A percentile compares a stretch with the other conserved stretches of the same genome.
Evolutionary conservation across 768 basidiomycete genomes (phyloP).

Genomic region (Rhizopogon salebrosus): DNA sequence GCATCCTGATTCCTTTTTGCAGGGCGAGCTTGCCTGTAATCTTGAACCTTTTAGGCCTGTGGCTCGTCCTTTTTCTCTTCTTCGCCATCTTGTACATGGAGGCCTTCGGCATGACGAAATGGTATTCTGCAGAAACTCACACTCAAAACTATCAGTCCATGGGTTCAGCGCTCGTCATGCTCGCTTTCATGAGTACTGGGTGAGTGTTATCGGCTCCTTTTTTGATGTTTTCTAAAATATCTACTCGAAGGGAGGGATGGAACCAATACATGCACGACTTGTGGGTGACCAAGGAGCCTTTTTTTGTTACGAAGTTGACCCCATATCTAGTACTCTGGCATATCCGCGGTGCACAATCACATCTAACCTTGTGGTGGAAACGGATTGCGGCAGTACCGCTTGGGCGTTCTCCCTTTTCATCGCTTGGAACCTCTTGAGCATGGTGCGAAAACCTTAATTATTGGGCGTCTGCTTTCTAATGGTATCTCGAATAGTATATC

Average conservation of each 20-base stretch:
- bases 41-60: constrained; percentile 76
- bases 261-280: constrained; percentile 98
- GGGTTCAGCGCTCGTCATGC: constrained; percentile 78
- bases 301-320: neutral
- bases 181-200: constrained; percentile 93
- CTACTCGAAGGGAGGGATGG: constrained; percentile 76
- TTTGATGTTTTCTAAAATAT: constrained; percentile 1
- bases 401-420: constrained; percentile 90
- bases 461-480: neutral
- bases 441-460: constrained; percentile 47
- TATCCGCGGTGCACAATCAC: constrained; percentile 80
- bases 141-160: constrained; percentile 78
- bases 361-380: constrained; percentile 39
- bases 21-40: constrained; percentile 88
- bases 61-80: constrained; percentile 88
- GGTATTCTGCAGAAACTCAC: constrained; percentile 62
- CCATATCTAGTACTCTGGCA: constrained; percentile 51
- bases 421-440: constrained; percentile 91
- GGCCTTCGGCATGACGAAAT: constrained; percentile 88
- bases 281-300: constrained; percentile 38
- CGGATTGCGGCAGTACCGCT: constrained; percentile 81
- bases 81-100: constrained; percentile 87
- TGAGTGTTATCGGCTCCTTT: constrained; percentile 30
- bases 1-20: constrained; percentile 1
- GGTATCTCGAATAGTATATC: constrained; percentile 61